Evolutionary conservation across 257 asterid species (phyloP), one percentile per base, ranked within the genome.

Genomic region (Solanum lignicaule): DNA sequence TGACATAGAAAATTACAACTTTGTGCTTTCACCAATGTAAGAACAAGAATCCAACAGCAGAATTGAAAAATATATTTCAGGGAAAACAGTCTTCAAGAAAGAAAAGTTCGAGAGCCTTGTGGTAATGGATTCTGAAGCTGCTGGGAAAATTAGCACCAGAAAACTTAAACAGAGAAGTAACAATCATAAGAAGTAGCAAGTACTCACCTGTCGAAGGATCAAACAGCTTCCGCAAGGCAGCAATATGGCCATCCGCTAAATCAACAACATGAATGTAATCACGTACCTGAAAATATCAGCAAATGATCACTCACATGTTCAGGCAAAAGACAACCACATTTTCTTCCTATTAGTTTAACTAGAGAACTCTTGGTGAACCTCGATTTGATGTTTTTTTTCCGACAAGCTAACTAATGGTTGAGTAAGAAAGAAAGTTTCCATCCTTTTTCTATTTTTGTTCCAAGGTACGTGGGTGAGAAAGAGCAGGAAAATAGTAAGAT

Each of bases 201-300:
- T 48, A 29, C 18, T 48, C 43, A 82, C 86, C 86, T 10, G 86
- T 82, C 20, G 69, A 82, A 82, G 86, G 86, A 82, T 82, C 86
- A 48, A 48, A 46, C 41, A 82, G 20, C 69, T 82, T 82, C 69
- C 16, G 86, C 43, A 82, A 48, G 20, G 86, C 86, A 82, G 86
- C 86, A 82, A 82, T 82, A 31, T 82, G 86, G 31, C 86, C 86
- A 82, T 82, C 86, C 9, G 86, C 86, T 52, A 82, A 48, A 82
- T 82, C 86, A 82, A 82, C 86, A 82, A 82, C 86, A 20, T 82
- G 86, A 82, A 82, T 82, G 86, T 82, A 82, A 82, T 82, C 86
- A 31, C 86, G 86, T 20, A 82, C 86, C 86, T 82, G 86, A 48
- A 81, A 82, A 29, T 82, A 82, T 48, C 18, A n/a, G 20, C 43